Conservation (phyloP, 176 grass and related monocot species). For the Panicum miliaceum region DNA sequence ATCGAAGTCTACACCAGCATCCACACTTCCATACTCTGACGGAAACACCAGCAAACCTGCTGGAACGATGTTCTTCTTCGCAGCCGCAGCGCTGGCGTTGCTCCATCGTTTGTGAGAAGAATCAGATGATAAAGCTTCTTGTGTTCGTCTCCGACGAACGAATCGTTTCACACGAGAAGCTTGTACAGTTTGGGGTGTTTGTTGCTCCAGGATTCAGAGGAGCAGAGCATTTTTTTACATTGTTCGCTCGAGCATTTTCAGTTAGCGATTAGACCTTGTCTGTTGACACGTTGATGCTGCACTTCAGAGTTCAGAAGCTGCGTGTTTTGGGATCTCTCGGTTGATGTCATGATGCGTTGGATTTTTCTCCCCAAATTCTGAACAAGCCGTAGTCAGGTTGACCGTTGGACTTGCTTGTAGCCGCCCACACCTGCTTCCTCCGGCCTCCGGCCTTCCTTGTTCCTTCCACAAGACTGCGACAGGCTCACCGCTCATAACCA, state of each 20-base stretch:
- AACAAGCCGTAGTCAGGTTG: background rate
- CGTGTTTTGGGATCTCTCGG: no score
- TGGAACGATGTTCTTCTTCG: background rate
- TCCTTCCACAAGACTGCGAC: background rate
- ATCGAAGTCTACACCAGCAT: slow-evolving; percentile 39
- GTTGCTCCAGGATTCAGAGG: background rate
- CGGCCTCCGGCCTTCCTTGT: background rate
- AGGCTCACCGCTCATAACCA: background rate
- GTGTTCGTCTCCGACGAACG: background rate
- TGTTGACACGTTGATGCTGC: background rate
- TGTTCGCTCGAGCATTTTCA: no score
- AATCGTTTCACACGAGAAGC: background rate
- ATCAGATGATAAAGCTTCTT: background rate
- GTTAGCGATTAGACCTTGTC: background rate
- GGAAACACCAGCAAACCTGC: background rate
- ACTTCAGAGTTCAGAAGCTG: no score
- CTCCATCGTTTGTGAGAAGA: background rate
- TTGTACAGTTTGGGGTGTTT: background rate
- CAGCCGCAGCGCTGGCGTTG: background rate
- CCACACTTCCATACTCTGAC: background rate
- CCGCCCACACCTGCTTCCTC: background rate
- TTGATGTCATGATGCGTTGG: background rate
- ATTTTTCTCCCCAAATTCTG: background rate
- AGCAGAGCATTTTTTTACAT: no score
- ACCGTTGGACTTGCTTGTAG: background rate